These are phyloP conservation scores for Coemansia sp. DNA, from an alignment of 192 early-diverging fungal species.

Conservation along the genomic window DNA sequence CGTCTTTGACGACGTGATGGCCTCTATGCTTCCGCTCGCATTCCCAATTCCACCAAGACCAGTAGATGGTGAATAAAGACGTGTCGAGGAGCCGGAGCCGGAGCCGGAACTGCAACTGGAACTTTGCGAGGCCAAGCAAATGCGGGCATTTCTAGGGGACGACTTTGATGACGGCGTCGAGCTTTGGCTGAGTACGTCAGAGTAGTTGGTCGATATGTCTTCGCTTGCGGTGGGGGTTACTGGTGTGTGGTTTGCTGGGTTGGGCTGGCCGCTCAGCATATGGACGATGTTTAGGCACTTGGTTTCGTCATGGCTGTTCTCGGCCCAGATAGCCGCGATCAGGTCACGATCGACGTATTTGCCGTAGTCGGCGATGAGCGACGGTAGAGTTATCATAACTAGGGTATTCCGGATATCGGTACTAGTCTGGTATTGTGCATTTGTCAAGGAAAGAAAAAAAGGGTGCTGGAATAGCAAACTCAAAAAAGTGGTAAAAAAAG, in stretches of 20 bases:
- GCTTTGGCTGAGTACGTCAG: conserved; percentile 1
- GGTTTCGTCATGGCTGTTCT: conserved; percentile 25
- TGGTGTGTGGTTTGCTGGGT: neutral
- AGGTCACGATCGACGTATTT: conserved; percentile 35
- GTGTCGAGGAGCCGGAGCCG: neutral
- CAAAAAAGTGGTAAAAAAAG: too few relatives aligned
- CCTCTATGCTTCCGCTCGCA: conserved; percentile 6
- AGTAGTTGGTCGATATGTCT: neutral
- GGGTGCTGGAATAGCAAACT: too few relatives aligned
- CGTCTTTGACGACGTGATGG: conserved; percentile 29
- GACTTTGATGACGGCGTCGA: neutral
- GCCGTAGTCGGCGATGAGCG: conserved; percentile 37
- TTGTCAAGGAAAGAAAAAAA: neutral
- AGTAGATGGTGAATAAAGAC: too few relatives aligned
- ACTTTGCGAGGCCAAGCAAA: neutral
- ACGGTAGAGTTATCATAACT: conserved; percentile 27
- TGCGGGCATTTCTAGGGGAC: neutral
- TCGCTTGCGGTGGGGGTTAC: neutral
- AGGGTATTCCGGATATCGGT: neutral
- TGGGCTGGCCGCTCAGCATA: conserved; percentile 34
- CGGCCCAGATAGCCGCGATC: conserved; percentile 45
- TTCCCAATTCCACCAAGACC: too few relatives aligned
- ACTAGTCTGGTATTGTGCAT: neutral
- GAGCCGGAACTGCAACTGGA: neutral
- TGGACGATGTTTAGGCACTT: conserved; percentile 44